Percentiles rank a stretch among this genome's conserved stretches.
phyloP scores from a whole-genome alignment of 805 yeast species.

The Naumovozyma castellii region DNA sequence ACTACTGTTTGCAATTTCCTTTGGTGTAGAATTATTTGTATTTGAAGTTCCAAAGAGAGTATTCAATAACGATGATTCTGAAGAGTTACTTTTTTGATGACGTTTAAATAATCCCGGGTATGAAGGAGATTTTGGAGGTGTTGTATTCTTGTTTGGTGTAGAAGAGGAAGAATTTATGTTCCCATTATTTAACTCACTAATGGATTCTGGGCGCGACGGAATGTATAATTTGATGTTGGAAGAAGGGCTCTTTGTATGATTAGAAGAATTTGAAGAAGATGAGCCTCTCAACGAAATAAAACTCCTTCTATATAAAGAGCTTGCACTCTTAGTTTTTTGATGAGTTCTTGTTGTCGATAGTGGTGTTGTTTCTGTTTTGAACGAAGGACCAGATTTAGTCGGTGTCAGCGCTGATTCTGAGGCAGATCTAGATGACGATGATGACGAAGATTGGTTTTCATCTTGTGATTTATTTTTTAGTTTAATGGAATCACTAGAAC shows the following conservation, averaged over 20 bases:
- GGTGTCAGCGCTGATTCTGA: constrained; percentile 23
- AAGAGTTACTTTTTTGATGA: constrained; percentile 55
- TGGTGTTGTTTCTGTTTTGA: constrained; percentile 5
- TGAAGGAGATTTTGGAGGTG: constrained; percentile 26
- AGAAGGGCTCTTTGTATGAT: constrained; percentile 1
- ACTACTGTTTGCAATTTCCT: neutral
- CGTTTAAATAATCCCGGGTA: constrained; percentile 46
- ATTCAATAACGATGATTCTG: constrained; percentile 41
- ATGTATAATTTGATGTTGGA: constrained; percentile 21
- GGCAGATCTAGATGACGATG: constrained; percentile 13
- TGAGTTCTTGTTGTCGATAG: constrained; percentile 25
- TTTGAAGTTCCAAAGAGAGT: constrained; percentile 29
- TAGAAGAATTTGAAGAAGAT: constrained; percentile 7
- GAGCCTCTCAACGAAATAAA: constrained; percentile 26
- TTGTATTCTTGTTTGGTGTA: constrained; percentile 11
- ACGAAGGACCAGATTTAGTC: constrained; percentile 9
- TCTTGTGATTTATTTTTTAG: constrained; percentile 8
- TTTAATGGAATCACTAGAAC: constrained; percentile 24
- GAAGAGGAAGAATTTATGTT: too few relatives aligned
- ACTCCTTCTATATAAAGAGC: constrained; percentile 29
- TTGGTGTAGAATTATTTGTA: neutral
- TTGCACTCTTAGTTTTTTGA: constrained; percentile 24
- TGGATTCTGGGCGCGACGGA: constrained; percentile 21
- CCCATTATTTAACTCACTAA: constrained; percentile 10
- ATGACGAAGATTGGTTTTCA: constrained; percentile 3